Evolutionary conservation across 768 basidiomycete genomes (phyloP).

Genomic region (Candolleomyces eurysporus): DNA sequence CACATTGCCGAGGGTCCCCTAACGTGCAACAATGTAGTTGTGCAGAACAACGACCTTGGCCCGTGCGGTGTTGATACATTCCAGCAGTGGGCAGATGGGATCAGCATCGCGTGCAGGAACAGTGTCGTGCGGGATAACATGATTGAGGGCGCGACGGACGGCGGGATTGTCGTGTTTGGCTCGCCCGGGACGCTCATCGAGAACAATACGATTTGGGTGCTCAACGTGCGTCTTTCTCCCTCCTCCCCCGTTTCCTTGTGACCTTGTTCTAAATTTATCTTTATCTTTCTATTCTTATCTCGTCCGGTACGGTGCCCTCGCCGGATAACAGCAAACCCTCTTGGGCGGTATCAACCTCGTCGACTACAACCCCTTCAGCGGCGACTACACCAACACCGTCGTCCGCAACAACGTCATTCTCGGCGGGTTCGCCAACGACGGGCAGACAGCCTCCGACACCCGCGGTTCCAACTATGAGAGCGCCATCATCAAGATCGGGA

Average conservation of each 20-base stretch:
- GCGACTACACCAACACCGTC: conserved; percentile 61
- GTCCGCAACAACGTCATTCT: conserved; percentile 65
- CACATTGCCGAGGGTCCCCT: conserved; percentile 72
- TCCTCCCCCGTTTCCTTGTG: too few relatives aligned
- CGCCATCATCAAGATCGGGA: conserved; percentile 77
- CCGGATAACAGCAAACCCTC: conserved; percentile 50
- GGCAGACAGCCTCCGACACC: conserved; percentile 33
- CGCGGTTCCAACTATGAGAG: conserved; percentile 57
- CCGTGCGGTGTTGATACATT: conserved; percentile 66
- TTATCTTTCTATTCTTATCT: background rate
- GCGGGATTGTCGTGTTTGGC: conserved; percentile 78
- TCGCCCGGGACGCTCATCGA: conserved; percentile 69
- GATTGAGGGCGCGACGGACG: conserved; percentile 73
- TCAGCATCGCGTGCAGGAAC: conserved; percentile 69
- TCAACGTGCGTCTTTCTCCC: conserved; percentile 44
- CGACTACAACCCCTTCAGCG: conserved; percentile 65
- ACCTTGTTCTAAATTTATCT: too few relatives aligned
- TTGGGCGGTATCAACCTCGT: conserved; percentile 81
- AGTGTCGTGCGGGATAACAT: conserved; percentile 64
- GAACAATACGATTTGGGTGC: conserved; percentile 75
- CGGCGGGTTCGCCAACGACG: conserved; percentile 64
- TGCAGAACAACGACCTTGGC: conserved; percentile 84
- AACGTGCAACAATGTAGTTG: conserved; percentile 57
- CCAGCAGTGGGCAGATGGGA: conserved; percentile 81
- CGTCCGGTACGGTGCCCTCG: conserved; percentile 4